A percentile compares a stretch with the other conserved stretches of the same genome.
phyloP scores from a whole-genome alignment of 768 basidiomycete genomes.

The Lepiota brunneoincarnata region DNA sequence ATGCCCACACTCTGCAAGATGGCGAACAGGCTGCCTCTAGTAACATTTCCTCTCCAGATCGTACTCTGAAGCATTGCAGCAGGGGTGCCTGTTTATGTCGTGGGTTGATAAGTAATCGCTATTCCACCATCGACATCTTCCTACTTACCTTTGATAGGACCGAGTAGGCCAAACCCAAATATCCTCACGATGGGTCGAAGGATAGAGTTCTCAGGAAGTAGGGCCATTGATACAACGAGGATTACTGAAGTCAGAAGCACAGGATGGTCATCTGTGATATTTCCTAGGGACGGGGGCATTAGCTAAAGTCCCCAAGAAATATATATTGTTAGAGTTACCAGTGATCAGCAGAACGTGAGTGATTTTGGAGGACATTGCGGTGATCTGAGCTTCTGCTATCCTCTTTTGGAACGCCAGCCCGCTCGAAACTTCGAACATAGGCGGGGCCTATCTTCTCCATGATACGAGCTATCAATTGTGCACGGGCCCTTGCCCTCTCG shows the following conservation, averaged over 20 bases:
- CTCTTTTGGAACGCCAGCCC: constrained; percentile 6
- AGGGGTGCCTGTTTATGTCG: constrained; percentile 22
- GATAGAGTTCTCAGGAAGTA: constrained; percentile 28
- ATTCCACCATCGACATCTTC: neutral
- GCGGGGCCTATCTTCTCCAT: constrained; percentile 4
- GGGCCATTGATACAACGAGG: constrained; percentile 16
- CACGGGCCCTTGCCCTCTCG: constrained; percentile 9
- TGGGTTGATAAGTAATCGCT: neutral
- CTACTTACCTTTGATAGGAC: constrained; percentile 27
- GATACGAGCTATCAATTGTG: neutral
- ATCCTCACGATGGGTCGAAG: constrained; percentile 27
- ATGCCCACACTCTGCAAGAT: constrained; percentile 27
- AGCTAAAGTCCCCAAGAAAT: neutral
- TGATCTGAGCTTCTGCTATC: constrained; percentile 4
- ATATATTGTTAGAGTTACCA: neutral
- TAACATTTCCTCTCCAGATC: constrained; percentile 29
- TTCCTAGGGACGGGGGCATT: constrained; percentile 21
- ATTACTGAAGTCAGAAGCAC: constrained; percentile 22
- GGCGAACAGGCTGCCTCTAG: constrained; percentile 31
- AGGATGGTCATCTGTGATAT: constrained; percentile 35
- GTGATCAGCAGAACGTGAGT: constrained; percentile 6
- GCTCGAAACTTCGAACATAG: neutral
- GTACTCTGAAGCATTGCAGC: constrained; percentile 33
- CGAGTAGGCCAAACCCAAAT: constrained; percentile 33
- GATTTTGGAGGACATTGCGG: neutral